Evolutionary conservation across 805 yeast genomes (phyloP).

Genomic region (Hanseniaspora mollemarum): DNA sequence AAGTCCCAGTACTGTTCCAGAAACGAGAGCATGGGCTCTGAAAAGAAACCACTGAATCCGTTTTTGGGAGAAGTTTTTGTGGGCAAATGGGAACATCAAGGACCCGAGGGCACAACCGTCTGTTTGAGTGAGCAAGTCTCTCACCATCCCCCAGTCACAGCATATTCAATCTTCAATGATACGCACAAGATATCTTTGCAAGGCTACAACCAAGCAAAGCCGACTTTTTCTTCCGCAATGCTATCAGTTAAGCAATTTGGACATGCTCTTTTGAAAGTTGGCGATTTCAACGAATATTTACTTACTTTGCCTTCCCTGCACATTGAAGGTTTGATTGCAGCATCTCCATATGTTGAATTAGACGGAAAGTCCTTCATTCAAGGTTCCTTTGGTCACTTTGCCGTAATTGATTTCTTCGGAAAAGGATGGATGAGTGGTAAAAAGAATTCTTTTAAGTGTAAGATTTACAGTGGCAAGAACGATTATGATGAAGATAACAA

Average conservation of each 20-base stretch:
- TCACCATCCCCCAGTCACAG: constrained; percentile 98
- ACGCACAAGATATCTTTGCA: constrained; percentile 57
- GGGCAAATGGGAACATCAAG: constrained; percentile 67
- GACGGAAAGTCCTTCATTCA: constrained; percentile 82
- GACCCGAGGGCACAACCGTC: constrained; percentile 60
- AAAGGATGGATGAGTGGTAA: constrained; percentile 93
- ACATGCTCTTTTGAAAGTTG: constrained; percentile 56
- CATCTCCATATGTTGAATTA: constrained; percentile 87
- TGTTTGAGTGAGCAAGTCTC: constrained; percentile 85
- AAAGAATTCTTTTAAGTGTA: constrained; percentile 83
- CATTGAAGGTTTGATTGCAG: constrained; percentile 83
- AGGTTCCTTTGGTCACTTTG: constrained; percentile 62
- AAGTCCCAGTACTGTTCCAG: constrained; percentile 90
- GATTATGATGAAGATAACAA: constrained; percentile 42
- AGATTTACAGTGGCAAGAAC: constrained; percentile 47
- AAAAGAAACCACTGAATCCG: constrained; percentile 94
- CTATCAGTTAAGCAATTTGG: constrained; percentile 85
- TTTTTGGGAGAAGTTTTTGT: constrained; percentile 89
- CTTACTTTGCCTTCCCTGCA: constrained; percentile 90
- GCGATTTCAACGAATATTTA: constrained; percentile 34
- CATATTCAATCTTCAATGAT: constrained; percentile 69
- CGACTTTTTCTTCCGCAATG: constrained; percentile 65
- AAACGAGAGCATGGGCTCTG: constrained; percentile 84
- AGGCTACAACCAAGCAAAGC: constrained; percentile 84
- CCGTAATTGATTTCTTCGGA: constrained; percentile 72